phyloP scores from a whole-genome alignment of 2,329 filamentous ascomycete species.

The Seiridium cupressi region DNA sequence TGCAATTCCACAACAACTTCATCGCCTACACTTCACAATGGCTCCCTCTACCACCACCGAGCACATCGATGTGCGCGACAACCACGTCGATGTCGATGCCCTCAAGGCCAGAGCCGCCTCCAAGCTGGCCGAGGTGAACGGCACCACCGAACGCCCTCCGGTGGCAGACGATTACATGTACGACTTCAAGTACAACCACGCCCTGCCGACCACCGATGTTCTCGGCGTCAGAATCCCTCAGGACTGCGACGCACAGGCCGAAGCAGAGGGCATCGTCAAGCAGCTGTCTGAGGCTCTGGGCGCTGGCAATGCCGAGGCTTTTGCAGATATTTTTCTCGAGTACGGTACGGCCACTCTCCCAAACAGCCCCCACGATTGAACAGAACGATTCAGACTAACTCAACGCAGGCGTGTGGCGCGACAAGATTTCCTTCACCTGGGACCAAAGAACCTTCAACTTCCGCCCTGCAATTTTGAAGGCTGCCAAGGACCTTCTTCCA shows the following conservation, averaged over 20 bases:
- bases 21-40: neutral
- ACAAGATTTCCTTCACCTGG: constrained; percentile 4
- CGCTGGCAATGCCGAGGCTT: neutral
- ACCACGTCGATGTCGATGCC: neutral
- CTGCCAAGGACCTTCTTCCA: constrained; percentile 4
- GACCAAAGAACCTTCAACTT: constrained; percentile 4
- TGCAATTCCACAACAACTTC: neutral
- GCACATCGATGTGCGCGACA: neutral
- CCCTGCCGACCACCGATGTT: neutral
- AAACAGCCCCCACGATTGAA: neutral
- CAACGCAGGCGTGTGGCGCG: neutral
- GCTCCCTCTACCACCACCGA: neutral
- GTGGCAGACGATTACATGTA: constrained; percentile 5
- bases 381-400: neutral
- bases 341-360: neutral
- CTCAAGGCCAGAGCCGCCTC: neutral
- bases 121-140: neutral
- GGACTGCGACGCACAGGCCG: neutral
- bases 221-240: neutral
- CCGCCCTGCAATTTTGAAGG: neutral
- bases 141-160: neutral
- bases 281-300: neutral
- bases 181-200: constrained; percentile 5
- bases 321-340: constrained; percentile 4
- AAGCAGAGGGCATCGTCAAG: neutral